Base-by-base conservation (phyloP, 2,329 filamentous ascomycete genomes). In the Metarhizium guizhouense region DNA sequence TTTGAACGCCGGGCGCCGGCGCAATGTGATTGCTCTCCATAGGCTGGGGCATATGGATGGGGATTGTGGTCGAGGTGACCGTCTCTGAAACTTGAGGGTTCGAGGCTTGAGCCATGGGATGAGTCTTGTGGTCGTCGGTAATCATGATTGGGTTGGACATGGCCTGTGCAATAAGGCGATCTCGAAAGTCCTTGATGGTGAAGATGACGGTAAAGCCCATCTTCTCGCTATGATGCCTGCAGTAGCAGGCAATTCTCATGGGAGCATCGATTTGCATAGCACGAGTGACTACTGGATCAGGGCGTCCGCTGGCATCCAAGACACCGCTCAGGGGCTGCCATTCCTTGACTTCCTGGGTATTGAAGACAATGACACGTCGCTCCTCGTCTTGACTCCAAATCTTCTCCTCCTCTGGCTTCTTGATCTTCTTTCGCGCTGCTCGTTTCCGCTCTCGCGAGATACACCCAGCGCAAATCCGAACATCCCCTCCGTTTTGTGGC, bases 221-320 rank as follows among this genome's bases (percentile, higher is more conserved):
- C 74, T 97, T 97, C 72, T 97, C 94, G 57, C 87, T 85, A 64
- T 97, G 93, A 68, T 99, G 93, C 20, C 93, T 85, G 72, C 93
- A 97, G 72, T 97, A 99, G 70, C 93, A 99, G 29, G 92, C 90
- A 64, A 99, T 96, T 10, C 93, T 86, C 92, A 97, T 96, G 0
- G 90, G 91, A 2, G 90, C 84, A 62, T 92, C 86, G 25, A 95
- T 85, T 65, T 90, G 86, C 75, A 90, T 84, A 6, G 86, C 82
- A 52, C 83, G 84, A 52, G 78, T 76, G 48, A 73, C 66, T 32
- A 77, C 70, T n/a, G 76, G 71, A 56, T 79, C 75, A 51, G 71
- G 70, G 25, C 71, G 70, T 43, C 74, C 75, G 58, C 58, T 74
- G 64, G 59, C 70, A 45, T 68, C 72, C 64, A 74, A 64, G 65